Conservation (phyloP, 148 eudicot species). For the Fagopyrum esculentum region DNA sequence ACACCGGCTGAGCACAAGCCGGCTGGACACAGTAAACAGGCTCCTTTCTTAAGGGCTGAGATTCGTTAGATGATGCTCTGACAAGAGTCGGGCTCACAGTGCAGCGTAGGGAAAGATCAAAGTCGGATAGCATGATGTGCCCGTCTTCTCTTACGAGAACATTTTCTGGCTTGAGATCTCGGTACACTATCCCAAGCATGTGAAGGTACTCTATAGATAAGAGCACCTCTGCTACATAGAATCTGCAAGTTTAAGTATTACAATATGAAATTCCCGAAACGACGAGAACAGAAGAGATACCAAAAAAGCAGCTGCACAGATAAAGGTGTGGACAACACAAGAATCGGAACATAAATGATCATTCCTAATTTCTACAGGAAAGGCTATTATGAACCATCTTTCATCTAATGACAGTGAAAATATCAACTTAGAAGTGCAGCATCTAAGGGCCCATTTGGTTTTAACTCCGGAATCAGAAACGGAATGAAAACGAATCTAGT, state of each 20-base stretch:
- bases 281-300: not conserved
- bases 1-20: conserved; percentile 53
- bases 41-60: conserved; percentile 33
- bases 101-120: conserved; percentile 72
- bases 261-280: not conserved
- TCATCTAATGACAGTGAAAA: not conserved
- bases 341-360: not conserved
- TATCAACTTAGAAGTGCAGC: not conserved
- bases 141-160: conserved; percentile 73
- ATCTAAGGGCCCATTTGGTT: not conserved
- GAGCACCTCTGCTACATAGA: conserved; percentile 70
- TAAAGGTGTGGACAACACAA: not conserved
- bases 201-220: conserved; percentile 66
- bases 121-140: conserved; percentile 74
- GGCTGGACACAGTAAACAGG: conserved; percentile 57
- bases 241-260: conserved; percentile 31
- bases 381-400: not conserved
- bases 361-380: not conserved
- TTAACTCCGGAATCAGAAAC: no score
- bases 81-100: conserved; percentile 54
- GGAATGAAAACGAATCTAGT: no score
- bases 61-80: conserved; percentile 31
- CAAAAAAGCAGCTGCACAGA: not conserved
- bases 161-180: conserved; percentile 71
- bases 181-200: conserved; percentile 71